A percentile compares a stretch with the other conserved stretches of the same genome.
Evolutionary conservation across 2,329 filamentous ascomycete genomes (phyloP).

Genomic region (Botryotinia globosa): DNA sequence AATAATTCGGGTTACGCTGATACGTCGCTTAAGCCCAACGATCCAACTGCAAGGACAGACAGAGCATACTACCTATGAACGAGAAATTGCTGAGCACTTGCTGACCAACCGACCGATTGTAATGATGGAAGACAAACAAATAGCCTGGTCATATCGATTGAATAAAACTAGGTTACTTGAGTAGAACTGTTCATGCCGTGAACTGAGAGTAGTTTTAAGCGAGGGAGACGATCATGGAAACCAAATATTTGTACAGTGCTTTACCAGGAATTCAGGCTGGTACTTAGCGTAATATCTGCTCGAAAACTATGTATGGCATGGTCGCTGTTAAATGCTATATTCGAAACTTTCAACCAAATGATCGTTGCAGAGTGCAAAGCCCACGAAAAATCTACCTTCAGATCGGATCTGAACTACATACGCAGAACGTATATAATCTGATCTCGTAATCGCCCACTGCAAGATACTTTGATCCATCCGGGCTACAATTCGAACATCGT

Average conservation of each 20-base stretch:
- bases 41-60: not conserved
- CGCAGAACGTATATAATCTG: not conserved
- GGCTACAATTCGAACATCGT: not conserved
- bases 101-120: not conserved
- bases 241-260: not conserved
- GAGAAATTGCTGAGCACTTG: not conserved
- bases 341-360: not conserved
- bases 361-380: not conserved
- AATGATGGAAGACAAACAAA: not conserved
- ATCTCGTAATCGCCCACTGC: too few relatives aligned
- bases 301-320: not conserved
- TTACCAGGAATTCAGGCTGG: not conserved
- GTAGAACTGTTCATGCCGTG: not conserved
- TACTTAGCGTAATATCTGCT: not conserved
- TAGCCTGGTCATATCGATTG: too few relatives aligned
- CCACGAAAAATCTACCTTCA: not conserved
- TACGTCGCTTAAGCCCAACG: not conserved
- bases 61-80: not conserved
- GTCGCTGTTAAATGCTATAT: not conserved
- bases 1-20: not conserved
- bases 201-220: not conserved
- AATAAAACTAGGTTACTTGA: not conserved
- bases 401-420: not conserved
- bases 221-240: not conserved
- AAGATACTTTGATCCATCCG: not conserved